Evolutionary conservation across 306 rosid species (phyloP), one percentile per base, ranked within the genome.

Genomic region (Trifolium repens): DNA sequence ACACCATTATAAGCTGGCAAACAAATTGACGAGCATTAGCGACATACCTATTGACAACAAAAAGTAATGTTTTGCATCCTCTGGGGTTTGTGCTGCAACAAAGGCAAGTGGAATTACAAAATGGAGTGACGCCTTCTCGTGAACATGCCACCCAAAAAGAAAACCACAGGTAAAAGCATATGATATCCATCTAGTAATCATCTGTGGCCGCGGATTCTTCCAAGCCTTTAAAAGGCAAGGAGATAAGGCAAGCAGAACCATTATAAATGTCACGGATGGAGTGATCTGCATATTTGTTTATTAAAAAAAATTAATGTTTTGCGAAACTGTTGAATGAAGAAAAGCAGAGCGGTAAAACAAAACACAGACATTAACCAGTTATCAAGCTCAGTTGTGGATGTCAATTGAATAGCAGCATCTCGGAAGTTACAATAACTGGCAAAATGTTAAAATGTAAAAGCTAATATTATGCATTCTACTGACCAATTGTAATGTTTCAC

Each of bases 131-230:
- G 98, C 98, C 81, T 91, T 94, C 82, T 94, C 98, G 75, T 94
- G 98, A 54, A 91, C 97, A 76, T 94, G 98, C 98, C 98, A 94
- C 70, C 98, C 98, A 79, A 91, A 91, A 50, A 94, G 74, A 85
- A 91, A 94, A 44, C 98, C 97, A 75, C 96, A 91, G 17, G 90
- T 87, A 86, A 88, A 94, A 74, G 97, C 91, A 87, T 91, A 94
- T 78, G 96, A 87, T 83, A 91, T 72, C 91, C 96, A 94, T 87
- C 97, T 89, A 15, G 81, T 81, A 67, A 91, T 86, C 96, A 79
- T 86, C 69, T 75, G 70, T 43, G 97, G 97, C 77, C 15, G 89
- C 50, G 98, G 98, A 74, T 89, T 78, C 73, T 82, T 91, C 89
- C 96, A 91, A 71, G 91, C 97, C 83, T 88, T 90, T 73, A 85